Evolutionary conservation across 108 stramenopile species (phyloP).

Genomic region (Mayamaea pseudoterrestris): DNA sequence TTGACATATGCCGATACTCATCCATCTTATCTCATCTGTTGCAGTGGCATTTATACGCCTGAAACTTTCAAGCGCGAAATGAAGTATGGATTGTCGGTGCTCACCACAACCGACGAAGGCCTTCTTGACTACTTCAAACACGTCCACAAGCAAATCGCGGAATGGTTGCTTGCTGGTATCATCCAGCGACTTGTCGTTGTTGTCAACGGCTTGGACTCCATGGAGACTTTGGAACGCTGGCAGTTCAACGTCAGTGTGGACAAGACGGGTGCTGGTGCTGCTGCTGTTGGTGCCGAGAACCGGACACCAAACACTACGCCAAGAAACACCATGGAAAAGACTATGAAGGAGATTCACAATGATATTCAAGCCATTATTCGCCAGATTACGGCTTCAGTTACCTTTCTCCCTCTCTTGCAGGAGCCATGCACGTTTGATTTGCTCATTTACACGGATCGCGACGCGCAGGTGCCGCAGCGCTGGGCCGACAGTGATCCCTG

Average conservation of each 20-base stretch:
- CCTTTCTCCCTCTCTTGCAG: constrained; percentile 91
- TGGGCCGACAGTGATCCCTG: constrained; percentile 98
- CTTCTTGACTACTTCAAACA: constrained; percentile 78
- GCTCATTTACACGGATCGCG: constrained; percentile 87
- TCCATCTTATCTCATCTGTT: neutral
- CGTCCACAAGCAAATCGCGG: constrained; percentile 85
- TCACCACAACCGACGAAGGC: constrained; percentile 91
- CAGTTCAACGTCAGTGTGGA: constrained; percentile 90
- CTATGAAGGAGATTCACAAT: constrained; percentile 86
- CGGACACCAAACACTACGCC: constrained; percentile 7
- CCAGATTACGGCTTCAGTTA: constrained; percentile 95
- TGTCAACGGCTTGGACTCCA: constrained; percentile 87
- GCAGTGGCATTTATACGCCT: constrained; percentile 92
- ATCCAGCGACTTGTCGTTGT: constrained; percentile 95
- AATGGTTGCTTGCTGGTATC: constrained; percentile 81
- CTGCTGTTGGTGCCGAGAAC: constrained; percentile 35
- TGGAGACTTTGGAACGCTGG: constrained; percentile 96
- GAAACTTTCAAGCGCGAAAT: constrained; percentile 88
- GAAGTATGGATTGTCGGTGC: constrained; percentile 94
- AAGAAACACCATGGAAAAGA: constrained; percentile 38
- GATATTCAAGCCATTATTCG: constrained; percentile 98
- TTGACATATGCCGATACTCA: no score
- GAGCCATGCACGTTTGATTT: constrained; percentile 98
- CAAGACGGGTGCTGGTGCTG: no score
- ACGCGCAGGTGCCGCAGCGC: constrained; percentile 72